Evolutionary conservation across 2,329 filamentous ascomycete species (phyloP).

Genomic region (Corniculantispora saksenae): DNA sequence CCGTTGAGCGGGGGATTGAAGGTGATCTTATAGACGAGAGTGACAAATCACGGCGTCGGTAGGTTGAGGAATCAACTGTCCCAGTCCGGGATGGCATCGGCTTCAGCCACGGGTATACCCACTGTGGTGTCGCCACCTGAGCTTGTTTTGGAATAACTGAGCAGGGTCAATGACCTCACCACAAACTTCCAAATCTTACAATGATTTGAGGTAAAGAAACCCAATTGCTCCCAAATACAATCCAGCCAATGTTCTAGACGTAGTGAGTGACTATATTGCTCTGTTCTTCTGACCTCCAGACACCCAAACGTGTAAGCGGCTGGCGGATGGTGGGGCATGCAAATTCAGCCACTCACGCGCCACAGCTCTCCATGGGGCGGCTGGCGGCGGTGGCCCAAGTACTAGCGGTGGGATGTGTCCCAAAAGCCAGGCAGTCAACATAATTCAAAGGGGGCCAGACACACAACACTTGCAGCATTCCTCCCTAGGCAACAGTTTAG

Average conservation of each 20-base stretch:
- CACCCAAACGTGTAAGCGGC: neutral
- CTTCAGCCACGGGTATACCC: constrained; percentile 14
- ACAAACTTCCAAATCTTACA: neutral
- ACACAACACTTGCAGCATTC: constrained; percentile 13
- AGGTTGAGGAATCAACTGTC: constrained; percentile 17
- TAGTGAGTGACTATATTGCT: too few species aligned
- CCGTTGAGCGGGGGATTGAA: neutral
- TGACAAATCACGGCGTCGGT: constrained; percentile 16
- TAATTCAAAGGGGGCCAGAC: constrained; percentile 12
- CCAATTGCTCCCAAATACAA: neutral
- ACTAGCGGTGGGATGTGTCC: constrained; percentile 16
- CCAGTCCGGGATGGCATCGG: neutral
- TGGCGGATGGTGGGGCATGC: neutral
- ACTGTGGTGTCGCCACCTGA: constrained; percentile 15
- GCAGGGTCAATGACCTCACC: constrained; percentile 6
- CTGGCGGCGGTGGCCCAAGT: constrained; percentile 1
- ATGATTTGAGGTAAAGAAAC: neutral
- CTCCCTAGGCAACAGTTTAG: constrained; percentile 15
- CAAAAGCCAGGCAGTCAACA: constrained; percentile 17
- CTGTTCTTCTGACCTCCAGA: neutral
- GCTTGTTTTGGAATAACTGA: neutral
- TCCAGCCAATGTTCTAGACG: neutral
- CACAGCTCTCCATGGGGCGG: constrained; percentile 3
- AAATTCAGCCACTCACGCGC: constrained; percentile 11
- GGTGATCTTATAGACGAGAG: neutral